A percentile compares a stretch with the other conserved stretches of the same genome.
Evolutionary conservation across 129 eudicot species (phyloP).

Genomic region (Apium graveolens): DNA sequence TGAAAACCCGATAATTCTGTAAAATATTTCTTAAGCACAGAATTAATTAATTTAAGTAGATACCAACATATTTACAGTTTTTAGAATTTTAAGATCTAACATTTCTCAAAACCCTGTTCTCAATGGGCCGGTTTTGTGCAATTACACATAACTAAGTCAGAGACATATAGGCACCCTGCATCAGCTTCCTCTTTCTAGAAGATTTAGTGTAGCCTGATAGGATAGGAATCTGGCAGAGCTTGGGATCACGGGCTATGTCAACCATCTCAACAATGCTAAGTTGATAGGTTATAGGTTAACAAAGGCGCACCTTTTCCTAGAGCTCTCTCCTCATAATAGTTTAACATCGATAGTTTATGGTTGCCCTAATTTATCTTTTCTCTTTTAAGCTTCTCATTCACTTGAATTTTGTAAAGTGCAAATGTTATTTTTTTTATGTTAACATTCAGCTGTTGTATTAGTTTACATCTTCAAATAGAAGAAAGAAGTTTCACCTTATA

Average conservation of each 20-base stretch:
- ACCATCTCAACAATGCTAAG: constrained; percentile 78
- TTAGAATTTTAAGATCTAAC: too few relatives aligned
- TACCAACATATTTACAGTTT: constrained; percentile 17
- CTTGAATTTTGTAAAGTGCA: background rate
- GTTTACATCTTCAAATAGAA: too few relatives aligned
- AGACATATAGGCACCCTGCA: too few relatives aligned
- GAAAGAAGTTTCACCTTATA: too few relatives aligned
- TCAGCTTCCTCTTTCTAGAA: too few relatives aligned
- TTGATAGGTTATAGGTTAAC: constrained; percentile 83
- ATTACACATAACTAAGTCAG: too few relatives aligned
- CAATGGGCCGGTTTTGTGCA: too few relatives aligned
- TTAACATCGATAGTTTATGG: constrained; percentile 74
- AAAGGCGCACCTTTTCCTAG: constrained; percentile 87
- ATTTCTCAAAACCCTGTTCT: too few relatives aligned
- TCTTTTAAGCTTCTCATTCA: background rate
- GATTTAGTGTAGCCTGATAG: too few relatives aligned
- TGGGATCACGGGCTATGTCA: constrained; percentile 88
- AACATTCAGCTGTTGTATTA: background rate
- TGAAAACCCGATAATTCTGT: too few relatives aligned
- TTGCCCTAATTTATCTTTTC: constrained; percentile 21
- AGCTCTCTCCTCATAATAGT: constrained; percentile 79
- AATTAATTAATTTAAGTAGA: too few relatives aligned
- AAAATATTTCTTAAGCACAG: too few relatives aligned
- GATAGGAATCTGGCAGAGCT: constrained; percentile 60
- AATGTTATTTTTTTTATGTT: background rate